A percentile compares a stretch with the other conserved stretches of the same genome.
Conservation (phyloP, 352 stramenopile genomes). For the Thalassiosira livingstoniorum region DNA sequence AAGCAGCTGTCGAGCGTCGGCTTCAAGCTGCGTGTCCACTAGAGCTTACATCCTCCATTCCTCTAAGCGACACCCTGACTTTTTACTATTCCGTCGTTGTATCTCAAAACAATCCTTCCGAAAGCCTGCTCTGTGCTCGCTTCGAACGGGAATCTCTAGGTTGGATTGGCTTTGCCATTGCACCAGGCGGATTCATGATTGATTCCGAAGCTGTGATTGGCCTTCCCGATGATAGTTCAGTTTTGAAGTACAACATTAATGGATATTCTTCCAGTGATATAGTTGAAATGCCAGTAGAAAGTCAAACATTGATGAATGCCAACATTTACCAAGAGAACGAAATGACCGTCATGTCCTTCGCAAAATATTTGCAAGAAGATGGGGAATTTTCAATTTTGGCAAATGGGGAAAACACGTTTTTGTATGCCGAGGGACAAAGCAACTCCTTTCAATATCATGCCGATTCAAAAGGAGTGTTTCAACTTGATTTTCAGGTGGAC, state of each 20-base stretch:
- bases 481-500: too few relatives aligned
- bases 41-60: not conserved
- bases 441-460: too few relatives aligned
- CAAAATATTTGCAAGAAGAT: too few relatives aligned
- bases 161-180: conserved; percentile 42
- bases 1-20: too few relatives aligned
- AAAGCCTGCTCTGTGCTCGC: conserved; percentile 25
- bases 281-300: conserved; percentile 9
- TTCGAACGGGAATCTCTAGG: conserved; percentile 27
- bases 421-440: too few relatives aligned
- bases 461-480: too few relatives aligned
- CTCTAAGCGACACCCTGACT: not conserved
- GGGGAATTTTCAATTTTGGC: too few relatives aligned
- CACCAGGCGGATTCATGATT: conserved; percentile 27
- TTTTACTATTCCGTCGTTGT: conserved; percentile 18
- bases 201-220: conserved; percentile 30
- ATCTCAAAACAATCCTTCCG: not conserved
- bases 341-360: conserved; percentile 1
- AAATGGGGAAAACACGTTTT: too few relatives aligned
- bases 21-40: conserved; percentile 11
- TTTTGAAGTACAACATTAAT: conserved; percentile 33
- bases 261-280: not conserved
- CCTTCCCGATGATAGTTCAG: conserved; percentile 26
- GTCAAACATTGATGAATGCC: conserved; percentile 35
- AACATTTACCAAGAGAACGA: conserved; percentile 12